These are phyloP conservation scores for Neurospora sp. DNA, from an alignment of 495 filamentous ascomycete species.

Conservation along the genomic window DNA sequence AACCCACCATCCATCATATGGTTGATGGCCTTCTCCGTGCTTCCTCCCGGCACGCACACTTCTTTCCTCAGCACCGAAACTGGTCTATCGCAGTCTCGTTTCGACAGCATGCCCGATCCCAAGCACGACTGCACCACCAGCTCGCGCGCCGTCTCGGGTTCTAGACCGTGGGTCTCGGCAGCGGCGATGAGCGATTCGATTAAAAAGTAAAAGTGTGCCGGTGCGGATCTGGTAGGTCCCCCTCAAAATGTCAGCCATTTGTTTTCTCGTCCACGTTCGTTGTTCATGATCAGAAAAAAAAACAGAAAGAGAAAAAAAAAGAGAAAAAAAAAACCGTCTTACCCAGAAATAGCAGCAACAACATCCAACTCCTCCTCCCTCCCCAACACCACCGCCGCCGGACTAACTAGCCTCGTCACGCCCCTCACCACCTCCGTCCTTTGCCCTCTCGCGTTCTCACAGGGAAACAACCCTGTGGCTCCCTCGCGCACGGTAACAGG, in stretches of 20 bases:
- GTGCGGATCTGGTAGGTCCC: background rate
- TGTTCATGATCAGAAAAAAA: no score
- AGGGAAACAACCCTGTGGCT: background rate
- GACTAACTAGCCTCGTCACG: background rate
- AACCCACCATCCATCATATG: background rate
- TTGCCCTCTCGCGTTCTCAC: background rate
- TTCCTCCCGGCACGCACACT: background rate
- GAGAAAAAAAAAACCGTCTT: background rate
- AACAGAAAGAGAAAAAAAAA: no score
- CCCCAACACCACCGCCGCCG: background rate
- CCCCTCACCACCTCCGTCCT: background rate
- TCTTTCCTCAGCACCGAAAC: background rate
- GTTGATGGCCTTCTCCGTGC: background rate
- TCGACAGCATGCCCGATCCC: background rate
- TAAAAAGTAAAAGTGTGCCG: background rate
- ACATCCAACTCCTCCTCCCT: background rate
- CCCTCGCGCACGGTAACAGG: background rate
- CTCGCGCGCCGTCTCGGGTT: background rate
- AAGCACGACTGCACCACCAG: background rate
- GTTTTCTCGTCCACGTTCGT: background rate
- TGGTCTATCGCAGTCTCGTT: background rate
- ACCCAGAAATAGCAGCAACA: background rate
- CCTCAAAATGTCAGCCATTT: no score
- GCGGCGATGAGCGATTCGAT: background rate
- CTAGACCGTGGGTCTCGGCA: background rate